phyloP scores from a whole-genome alignment of 225 moss, liverwort and hornwort genomes.

The Bryoerythrophyllum caledonicum region DNA sequence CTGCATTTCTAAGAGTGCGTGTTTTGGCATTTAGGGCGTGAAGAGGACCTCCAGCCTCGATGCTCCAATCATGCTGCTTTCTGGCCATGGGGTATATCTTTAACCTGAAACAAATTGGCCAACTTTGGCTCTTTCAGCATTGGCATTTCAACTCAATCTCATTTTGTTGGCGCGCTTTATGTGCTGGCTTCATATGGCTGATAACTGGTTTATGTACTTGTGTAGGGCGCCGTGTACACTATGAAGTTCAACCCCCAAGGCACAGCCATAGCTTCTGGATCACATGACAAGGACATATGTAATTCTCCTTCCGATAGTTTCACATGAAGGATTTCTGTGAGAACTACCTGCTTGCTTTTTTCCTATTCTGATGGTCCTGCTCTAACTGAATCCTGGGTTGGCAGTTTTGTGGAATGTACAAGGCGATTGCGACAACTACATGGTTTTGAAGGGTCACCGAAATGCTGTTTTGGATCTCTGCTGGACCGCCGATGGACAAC shows the following conservation, averaged over 20 bases:
- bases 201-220: background rate
- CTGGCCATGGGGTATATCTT: conserved; percentile 58
- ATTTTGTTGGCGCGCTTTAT: background rate
- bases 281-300: conserved; percentile 82
- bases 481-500: conserved; percentile 89
- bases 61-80: conserved; percentile 81
- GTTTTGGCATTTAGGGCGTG: conserved; percentile 38
- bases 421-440: conserved; percentile 81
- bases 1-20: background rate
- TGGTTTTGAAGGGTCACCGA: conserved; percentile 94
- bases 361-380: background rate
- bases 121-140: background rate
- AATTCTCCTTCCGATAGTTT: conserved; percentile 4
- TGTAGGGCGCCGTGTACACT: conserved; percentile 59
- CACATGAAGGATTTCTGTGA: background rate
- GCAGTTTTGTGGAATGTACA: conserved; percentile 93
- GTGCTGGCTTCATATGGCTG: background rate
- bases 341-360: background rate
- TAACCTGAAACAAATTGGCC: background rate
- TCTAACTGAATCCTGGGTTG: conserved; percentile 13
- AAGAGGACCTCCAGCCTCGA: conserved; percentile 82
- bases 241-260: conserved; percentile 86
- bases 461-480: conserved; percentile 92
- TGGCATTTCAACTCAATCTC: background rate
- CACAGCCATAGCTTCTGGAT: conserved; percentile 80